Base-by-base conservation (phyloP, 768 basidiomycete species). In the Suillus plorans region DNA sequence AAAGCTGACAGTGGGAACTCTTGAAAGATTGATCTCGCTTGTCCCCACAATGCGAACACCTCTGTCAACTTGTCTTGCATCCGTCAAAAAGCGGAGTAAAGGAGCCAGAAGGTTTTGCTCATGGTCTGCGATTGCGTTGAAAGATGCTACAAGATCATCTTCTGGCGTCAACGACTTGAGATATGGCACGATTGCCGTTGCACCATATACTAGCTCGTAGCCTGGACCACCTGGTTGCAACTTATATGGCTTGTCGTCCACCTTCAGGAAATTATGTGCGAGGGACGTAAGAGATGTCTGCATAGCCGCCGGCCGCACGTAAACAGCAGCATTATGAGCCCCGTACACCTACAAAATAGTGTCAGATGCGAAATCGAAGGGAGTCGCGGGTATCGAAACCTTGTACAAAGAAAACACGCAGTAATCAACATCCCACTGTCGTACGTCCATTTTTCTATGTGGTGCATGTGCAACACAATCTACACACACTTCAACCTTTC, bases 381-480 rank as follows among this genome's bases (percentile, higher is more conserved):
- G 25, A 65, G 60, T 18, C 31, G 25, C 42, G 16, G 20, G 39
- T 55, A 47, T 13, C 28, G 4, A 59, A 56, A 89, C 91, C 85
- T 92, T 94, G 80, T 92, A 93, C 69, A 87, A 83, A 0, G 90
- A 86, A 72, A 91, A 87, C 60, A 86, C 85, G 57, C 82, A 84
- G 70, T 86, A 92, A 67, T 94, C 90, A 42, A 91, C 80, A 61
- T 91, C 90, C 92, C 91, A 93, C 57, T 82, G 86, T 64, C 81
- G 84, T 18, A 91, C 91, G 68, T 93, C 87, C 37, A 93, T 85
- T 63, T 78, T 75, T 16, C 89, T 80, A 70, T 93, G 90, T 0
- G 91, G 90, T 5, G 89, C 89, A 68, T 89, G 92, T 3, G 90
- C 90, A 3, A 93, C 92, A 66, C 90, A 91, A 69, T 93, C 92